Percentiles rank a stretch among this genome's conserved stretches.
Evolutionary conservation across 2,329 filamentous ascomycete species (phyloP).

Genomic region (Harringtonia lauricola): DNA sequence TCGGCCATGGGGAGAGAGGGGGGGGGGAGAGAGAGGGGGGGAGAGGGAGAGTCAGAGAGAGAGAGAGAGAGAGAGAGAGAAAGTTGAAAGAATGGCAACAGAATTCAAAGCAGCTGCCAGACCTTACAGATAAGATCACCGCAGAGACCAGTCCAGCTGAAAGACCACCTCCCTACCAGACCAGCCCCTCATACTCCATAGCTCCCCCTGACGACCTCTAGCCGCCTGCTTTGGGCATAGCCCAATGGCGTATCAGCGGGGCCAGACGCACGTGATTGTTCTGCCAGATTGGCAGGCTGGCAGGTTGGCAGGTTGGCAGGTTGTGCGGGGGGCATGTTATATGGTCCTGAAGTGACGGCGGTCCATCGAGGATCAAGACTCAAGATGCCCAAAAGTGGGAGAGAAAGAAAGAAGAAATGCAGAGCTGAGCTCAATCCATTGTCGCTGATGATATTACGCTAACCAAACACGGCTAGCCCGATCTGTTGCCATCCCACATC

Average conservation of each 20-base stretch:
- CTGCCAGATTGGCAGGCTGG: background rate
- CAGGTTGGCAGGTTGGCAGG: too few relatives aligned
- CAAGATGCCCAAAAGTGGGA: too few relatives aligned
- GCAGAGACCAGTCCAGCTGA: background rate
- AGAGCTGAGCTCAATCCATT: too few relatives aligned
- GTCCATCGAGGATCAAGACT: too few relatives aligned
- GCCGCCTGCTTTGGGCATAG: background rate
- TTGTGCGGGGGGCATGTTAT: too few relatives aligned
- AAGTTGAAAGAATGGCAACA: background rate
- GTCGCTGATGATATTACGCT: too few relatives aligned
- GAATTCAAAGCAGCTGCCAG: background rate
- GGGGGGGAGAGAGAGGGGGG: background rate
- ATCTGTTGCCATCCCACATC: too few relatives aligned
- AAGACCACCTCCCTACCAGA: background rate
- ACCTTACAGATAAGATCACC: background rate
- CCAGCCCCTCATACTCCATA: background rate
- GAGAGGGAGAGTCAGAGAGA: background rate
- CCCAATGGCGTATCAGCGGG: background rate
- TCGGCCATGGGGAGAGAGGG: background rate
- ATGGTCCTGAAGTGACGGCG: too few relatives aligned
- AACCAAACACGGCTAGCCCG: too few relatives aligned
- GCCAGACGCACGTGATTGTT: background rate
- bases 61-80: background rate
- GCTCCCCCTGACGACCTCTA: background rate
- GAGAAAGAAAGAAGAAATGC: too few relatives aligned